Evolutionary conservation across 805 yeast genomes (phyloP), one percentile per base, ranked within the genome.

Genomic region (Saturnispora quitensis): DNA sequence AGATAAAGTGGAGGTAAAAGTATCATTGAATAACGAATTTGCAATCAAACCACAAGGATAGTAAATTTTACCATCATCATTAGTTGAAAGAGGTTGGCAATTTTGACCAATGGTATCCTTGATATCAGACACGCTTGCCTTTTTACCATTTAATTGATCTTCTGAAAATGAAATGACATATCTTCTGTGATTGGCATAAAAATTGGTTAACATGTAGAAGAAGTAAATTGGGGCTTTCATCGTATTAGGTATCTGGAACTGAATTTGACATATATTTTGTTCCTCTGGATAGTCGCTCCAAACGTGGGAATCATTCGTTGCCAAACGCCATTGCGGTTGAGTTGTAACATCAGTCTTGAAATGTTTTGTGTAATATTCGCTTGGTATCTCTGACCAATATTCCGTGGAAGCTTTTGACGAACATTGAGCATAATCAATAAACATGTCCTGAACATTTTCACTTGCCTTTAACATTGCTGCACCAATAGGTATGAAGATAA

Each of bases 161-260:
- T 84, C 80, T 65, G 89, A 90, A 66, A 77, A 86, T 9, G 95
- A 85, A 59, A 80, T 81, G n/a, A 89, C 97, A 64, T 86, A 93
- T 59, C 95, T 85, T 56, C 99, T 81, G 71, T 91, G 99, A 68
- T 93, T 91, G 63, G 95, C 96, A 67, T 75, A 88, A 67, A 91
- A 93, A 65, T 86, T 85, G 46, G 95, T 87, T 58, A 91, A 70
- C 58, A 82, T 81, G 71, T 91, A 91, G 69, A 85, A 93, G 55
- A 89, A 63, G 64, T 75, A 89, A 15, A 90, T 72, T 6, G 95
- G 89, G 2, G 84, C 79, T 31, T 82, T 78, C 64, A 91, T 72
- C 48, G 82, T 82, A 52, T 76, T 73, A 18, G 96, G 95, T 35
- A 89, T 70, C 54, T 79, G 76, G 68, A 91, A 93, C 62, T 82